Base-by-base conservation (phyloP, 768 basidiomycete species). In the Macrocybe gigantea region DNA sequence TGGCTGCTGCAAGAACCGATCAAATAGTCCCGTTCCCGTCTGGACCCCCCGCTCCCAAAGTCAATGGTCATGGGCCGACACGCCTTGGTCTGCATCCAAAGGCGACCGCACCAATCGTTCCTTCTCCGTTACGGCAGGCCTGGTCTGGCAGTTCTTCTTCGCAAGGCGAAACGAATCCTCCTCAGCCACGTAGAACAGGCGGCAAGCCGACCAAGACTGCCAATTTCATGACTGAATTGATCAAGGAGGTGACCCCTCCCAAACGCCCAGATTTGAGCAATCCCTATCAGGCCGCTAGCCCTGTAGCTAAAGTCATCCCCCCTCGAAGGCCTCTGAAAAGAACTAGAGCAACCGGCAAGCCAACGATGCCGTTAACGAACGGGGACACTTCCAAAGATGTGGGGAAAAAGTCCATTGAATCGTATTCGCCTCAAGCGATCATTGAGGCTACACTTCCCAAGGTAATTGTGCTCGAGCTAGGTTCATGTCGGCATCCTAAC, bases 381-480 rank as follows among this genome's bases (percentile, higher is more conserved):
- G 66, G 64, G 41, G 54, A 63, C 12, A 53, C 58, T 42, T 53
- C 53, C 44, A 64, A 69, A 44, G 57, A 58, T 30, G 56, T 58
- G 40, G 54, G 57, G 41, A 34, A 59, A 49, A 47, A 43, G 53
- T 12, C 62, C 47, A 52, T 57, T 36, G 60, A 64, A 44, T 61
- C 66, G 45, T 59, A 64, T 42, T 78, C 81, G 33, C 76, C 82
- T 1, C 84, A 85, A 52, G 79, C 78, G 34, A 83, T 87, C 43
- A 84, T 90, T 39, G 85, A 88, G 64, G 85, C 86, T 2, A 88
- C 87, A 1, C 57, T 89, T 9, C 88, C 88, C 10, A 86, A 81
- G 73, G 82, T 80, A 49, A 49, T 75, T 63, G 11, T 33, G 22
- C 36, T 22, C 22, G 1, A 22, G 22, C 22, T 22, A 22, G 22